These are phyloP conservation scores for Candida ovalis DNA, from an alignment of 805 yeast species.

Conservation along the genomic window DNA sequence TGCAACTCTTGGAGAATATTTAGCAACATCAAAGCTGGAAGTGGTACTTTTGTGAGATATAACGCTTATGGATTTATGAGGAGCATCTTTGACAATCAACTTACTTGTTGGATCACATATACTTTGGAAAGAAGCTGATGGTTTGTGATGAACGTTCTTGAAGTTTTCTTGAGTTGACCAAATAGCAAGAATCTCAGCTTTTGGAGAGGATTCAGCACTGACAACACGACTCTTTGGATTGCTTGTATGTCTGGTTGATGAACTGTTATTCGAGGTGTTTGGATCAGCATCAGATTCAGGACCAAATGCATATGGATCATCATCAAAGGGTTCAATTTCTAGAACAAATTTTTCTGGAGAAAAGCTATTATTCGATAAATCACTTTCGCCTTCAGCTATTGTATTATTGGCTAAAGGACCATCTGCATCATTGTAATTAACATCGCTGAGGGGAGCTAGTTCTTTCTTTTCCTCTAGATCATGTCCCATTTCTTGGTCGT, in stretches of 20 bases:
- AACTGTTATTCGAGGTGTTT: constrained; percentile 19
- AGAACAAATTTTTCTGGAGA: constrained; percentile 23
- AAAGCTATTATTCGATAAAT: constrained; percentile 24
- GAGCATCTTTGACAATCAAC: constrained; percentile 16
- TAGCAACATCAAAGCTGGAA: constrained; percentile 3
- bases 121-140: constrained; percentile 23
- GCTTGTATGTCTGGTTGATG: background rate
- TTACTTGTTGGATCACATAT: constrained; percentile 24
- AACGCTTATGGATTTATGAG: constrained; percentile 23
- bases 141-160: constrained; percentile 15
- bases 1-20: constrained; percentile 2
- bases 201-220: constrained; percentile 26
- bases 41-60: constrained; percentile 8
- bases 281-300: constrained; percentile 25
- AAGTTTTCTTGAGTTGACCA: constrained; percentile 33
- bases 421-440: too few species aligned
- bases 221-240: constrained; percentile 11
- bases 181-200: constrained; percentile 27
- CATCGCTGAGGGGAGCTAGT: too few species aligned
- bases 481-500: background rate
- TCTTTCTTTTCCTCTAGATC: background rate
- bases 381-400: background rate
- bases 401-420: background rate
- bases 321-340: constrained; percentile 37
- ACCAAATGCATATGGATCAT: constrained; percentile 37